phyloP scores from a whole-genome alignment of 2,329 filamentous ascomycete genomes.

The Botryosphaeria agaves region DNA sequence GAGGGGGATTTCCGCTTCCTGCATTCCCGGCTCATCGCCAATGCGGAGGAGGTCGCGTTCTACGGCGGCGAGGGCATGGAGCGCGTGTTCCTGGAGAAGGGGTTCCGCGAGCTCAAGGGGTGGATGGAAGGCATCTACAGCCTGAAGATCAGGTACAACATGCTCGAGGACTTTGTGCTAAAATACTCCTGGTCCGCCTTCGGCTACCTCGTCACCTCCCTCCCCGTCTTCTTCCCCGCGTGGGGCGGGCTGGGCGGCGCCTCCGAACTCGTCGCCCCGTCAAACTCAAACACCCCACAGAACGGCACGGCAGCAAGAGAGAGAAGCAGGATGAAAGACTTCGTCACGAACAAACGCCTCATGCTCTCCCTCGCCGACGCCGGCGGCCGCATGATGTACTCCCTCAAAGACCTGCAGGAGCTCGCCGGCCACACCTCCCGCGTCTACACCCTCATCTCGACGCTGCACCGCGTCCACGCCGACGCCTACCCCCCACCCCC shows the following conservation, averaged over 20 bases:
- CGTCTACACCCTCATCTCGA: constrained; percentile 89
- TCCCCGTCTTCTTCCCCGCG: constrained; percentile 85
- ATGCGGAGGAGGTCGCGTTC: constrained; percentile 94
- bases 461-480: constrained; percentile 83
- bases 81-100: constrained; percentile 76
- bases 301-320: constrained; percentile 42
- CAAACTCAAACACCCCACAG: constrained; percentile 2
- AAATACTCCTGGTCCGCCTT: constrained; percentile 99
- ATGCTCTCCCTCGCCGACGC: constrained; percentile 96
- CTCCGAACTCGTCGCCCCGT: constrained; percentile 39
- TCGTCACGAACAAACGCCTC: constrained; percentile 96
- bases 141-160: constrained; percentile 95
- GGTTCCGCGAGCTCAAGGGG: constrained; percentile 79
- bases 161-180: constrained; percentile 92
- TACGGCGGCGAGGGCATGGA: constrained; percentile 94
- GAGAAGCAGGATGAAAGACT: constrained; percentile 85
- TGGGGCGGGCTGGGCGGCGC: constrained; percentile 75
- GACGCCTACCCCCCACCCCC: constrained; percentile 62
- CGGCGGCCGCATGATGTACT: constrained; percentile 98
- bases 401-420: constrained; percentile 93
- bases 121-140: constrained; percentile 99
- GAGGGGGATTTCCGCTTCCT: constrained; percentile 90
- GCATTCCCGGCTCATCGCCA: constrained; percentile 83
- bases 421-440: constrained; percentile 90
- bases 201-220: constrained; percentile 80